phyloP scores from a whole-genome alignment of 495 filamentous ascomycete species.

The Hyaloscypha bicolor region DNA sequence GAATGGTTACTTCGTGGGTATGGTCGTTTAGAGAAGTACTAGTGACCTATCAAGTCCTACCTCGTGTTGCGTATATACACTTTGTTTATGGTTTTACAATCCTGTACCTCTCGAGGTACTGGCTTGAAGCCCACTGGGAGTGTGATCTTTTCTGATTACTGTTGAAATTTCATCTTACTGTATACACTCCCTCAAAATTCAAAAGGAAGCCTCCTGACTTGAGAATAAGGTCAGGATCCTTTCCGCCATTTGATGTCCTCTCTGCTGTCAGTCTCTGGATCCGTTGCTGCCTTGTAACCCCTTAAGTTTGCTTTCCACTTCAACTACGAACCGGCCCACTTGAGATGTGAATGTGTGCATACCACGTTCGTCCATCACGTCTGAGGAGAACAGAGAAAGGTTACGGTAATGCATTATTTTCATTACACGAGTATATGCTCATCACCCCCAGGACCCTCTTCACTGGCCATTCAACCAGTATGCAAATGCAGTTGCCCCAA shows the following conservation, averaged over 20 bases:
- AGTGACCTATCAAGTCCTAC: not conserved
- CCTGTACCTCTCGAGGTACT: too few relatives aligned
- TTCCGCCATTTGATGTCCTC: too few relatives aligned
- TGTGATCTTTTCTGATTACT: not conserved
- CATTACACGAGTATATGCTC: not conserved
- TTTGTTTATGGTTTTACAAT: too few relatives aligned
- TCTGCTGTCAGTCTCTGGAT: too few relatives aligned
- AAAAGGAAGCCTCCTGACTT: too few relatives aligned
- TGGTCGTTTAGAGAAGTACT: too few relatives aligned
- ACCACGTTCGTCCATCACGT: not conserved
- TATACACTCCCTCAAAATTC: not conserved
- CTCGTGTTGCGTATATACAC: not conserved
- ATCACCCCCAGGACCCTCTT: not conserved
- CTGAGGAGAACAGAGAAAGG: not conserved
- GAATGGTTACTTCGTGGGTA: too few relatives aligned
- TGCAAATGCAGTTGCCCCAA: not conserved
- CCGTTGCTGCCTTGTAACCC: too few relatives aligned
- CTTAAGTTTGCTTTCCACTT: too few relatives aligned
- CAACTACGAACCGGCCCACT: too few relatives aligned
- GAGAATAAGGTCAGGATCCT: too few relatives aligned
- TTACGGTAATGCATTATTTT: not conserved
- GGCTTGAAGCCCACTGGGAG: not conserved
- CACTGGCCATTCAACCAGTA: not conserved
- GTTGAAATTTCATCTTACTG: not conserved
- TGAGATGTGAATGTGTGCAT: too few relatives aligned